Evolutionary conservation across 768 basidiomycete species (phyloP).

Genomic region (Boletus rubroflammeus): DNA sequence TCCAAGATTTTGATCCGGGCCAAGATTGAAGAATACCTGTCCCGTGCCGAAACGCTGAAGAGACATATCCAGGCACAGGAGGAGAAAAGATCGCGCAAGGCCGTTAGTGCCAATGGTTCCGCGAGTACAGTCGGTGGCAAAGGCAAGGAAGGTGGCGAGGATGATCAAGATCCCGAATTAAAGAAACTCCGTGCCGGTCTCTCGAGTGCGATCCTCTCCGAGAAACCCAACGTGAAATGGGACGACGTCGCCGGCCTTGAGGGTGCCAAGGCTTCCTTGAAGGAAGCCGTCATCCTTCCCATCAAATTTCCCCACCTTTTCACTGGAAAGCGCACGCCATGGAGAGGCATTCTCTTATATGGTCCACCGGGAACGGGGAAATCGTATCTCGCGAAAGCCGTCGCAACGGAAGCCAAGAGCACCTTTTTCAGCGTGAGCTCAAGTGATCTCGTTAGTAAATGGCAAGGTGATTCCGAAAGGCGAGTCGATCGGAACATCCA

Average conservation of each 20-base stretch:
- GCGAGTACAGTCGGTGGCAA: conserved; percentile 42
- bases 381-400: conserved; percentile 94
- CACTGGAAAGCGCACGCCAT: conserved; percentile 96
- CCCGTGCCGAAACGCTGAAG: conserved; percentile 89
- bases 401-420: conserved; percentile 98
- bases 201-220: conserved; percentile 81
- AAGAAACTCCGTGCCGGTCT: conserved; percentile 96
- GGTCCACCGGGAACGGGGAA: conserved; percentile 99
- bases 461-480: conserved; percentile 99
- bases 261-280: conserved; percentile 90
- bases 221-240: conserved; percentile 96
- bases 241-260: conserved; percentile 98
- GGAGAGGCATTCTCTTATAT: conserved; percentile 93
- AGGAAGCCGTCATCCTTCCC: conserved; percentile 98
- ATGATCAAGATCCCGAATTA: conserved; percentile 84
- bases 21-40: conserved; percentile 90
- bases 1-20: conserved; percentile 79
- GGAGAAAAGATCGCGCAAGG: conserved; percentile 51
- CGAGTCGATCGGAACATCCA: conserved; percentile 33
- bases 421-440: conserved; percentile 98
- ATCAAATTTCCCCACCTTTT: conserved; percentile 99
- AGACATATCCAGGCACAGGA: conserved; percentile 64
- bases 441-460: conserved; percentile 95
- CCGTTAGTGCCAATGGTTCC: conserved; percentile 47
- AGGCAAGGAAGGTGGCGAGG: conserved; percentile 49